Evolutionary conservation across 768 basidiomycete species (phyloP).

Genomic region (Trametes cinnabarina): DNA sequence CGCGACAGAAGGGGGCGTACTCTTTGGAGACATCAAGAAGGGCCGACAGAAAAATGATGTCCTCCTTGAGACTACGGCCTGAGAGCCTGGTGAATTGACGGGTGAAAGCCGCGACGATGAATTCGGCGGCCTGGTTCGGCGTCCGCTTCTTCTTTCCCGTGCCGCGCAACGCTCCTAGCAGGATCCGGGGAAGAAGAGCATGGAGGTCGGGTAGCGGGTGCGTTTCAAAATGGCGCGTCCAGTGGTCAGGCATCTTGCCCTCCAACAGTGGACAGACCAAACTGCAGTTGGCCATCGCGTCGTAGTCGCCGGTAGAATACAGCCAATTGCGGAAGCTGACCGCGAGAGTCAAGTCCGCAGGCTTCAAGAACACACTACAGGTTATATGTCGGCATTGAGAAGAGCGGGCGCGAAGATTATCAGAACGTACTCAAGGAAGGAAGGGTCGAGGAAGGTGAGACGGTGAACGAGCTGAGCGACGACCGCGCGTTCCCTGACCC

Average conservation of each 20-base stretch:
- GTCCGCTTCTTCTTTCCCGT: constrained; percentile 8
- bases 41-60: neutral
- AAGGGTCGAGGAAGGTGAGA: constrained; percentile 3
- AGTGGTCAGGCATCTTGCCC: neutral
- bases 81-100: neutral
- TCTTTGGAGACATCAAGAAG: neutral
- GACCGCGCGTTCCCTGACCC: constrained; percentile 1
- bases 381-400: neutral
- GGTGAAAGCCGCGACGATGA: neutral
- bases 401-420: neutral
- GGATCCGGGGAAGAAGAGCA: neutral
- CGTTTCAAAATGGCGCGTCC: neutral
- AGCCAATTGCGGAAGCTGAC: constrained; percentile 9
- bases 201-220: neutral
- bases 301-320: neutral
- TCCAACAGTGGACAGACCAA: neutral
- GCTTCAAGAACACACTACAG: constrained; percentile 7
- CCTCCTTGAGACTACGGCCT: neutral
- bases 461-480: constrained; percentile 3
- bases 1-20: neutral
- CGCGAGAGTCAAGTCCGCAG: constrained; percentile 7
- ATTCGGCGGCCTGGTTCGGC: constrained; percentile 1
- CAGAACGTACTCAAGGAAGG: constrained; percentile 11
- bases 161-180: neutral
- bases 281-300: neutral